Evolutionary conservation across 108 stramenopile species (phyloP), one percentile per base, ranked within the genome.

Genomic region (Discostella pseudostelligera): DNA sequence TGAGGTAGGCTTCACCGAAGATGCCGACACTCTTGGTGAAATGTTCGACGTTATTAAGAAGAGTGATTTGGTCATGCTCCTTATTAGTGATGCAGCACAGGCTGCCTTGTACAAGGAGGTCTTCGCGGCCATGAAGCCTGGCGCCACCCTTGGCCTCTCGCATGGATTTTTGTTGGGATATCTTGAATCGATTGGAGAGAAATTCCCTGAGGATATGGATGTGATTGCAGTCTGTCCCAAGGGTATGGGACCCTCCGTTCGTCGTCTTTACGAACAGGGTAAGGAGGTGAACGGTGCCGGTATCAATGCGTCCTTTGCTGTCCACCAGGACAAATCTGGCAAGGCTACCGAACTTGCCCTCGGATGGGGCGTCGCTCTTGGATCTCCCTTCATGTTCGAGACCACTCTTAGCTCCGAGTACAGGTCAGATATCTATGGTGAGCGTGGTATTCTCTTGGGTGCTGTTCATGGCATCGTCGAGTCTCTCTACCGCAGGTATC

Each of bases 161-260:
- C 97, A 98, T 81, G 97, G 97, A 39, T 98, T 98, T 87, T 84
- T 98, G 72, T 81, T 98, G 53, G 96, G 97, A 63, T 87, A 98
- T 91, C 87, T 98, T 22, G 96, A 98, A 26, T 87, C 89, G 47
- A 95, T 96, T 53, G 94, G 94, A 42, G 92, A 96, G 70, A 72
- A 64, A 7, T 98, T 98, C 90, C 96, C 97, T n/a, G 92, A 88
- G 28, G 77, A 89, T 63, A 96, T 96, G 92, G 95, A 96, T 76
- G 97, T 98, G 20, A 96, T 98, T 74, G 95, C 95, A 35, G 97
- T 98, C 37, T 96, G 95, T 79, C 97, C 97, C 85, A 98, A 98
- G 93, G 97, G 97, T 50, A 98, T 98, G 97, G 97, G 97, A 48
- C 97, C 97, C 48, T 94, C 93, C 48, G 97, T 98, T 44, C 94